phyloP scores from a whole-genome alignment of 1,139 yeast species.

The Geotrichum histeridarum region DNA sequence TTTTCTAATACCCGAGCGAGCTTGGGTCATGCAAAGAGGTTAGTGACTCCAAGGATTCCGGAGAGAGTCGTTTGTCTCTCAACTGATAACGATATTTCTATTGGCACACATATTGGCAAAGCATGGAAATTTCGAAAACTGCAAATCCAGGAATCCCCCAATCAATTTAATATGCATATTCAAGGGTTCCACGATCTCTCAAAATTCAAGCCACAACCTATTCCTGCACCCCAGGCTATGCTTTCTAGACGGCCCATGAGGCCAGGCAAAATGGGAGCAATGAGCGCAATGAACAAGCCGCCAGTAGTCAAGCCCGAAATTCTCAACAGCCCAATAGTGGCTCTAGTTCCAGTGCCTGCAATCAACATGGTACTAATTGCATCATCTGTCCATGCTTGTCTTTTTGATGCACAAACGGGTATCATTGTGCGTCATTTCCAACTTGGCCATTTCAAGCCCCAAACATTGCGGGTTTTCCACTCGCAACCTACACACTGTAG shows the following conservation, averaged over 20 bases:
- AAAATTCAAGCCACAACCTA: conserved; percentile 19
- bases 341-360: conserved; percentile 31
- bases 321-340: conserved; percentile 20
- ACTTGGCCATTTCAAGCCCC: conserved; percentile 60
- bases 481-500: conserved; percentile 83
- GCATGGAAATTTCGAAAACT: conserved; percentile 58
- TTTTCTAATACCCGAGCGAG: conserved; percentile 23
- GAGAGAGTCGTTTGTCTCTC: conserved; percentile 63
- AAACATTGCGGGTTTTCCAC: conserved; percentile 63
- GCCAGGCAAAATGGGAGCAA: conserved; percentile 11
- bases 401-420: conserved; percentile 77
- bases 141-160: conserved; percentile 40
- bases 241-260: conserved; percentile 18
- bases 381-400: conserved; percentile 28
- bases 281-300: neutral
- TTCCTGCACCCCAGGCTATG: conserved; percentile 21
- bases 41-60: conserved; percentile 67
- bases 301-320: conserved; percentile 10
- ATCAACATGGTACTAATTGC: conserved; percentile 32
- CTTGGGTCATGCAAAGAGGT: conserved; percentile 49
- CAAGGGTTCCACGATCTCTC: conserved; percentile 20
- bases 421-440: conserved; percentile 50
- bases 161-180: conserved; percentile 16
- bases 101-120: conserved; percentile 61
- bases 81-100: conserved; percentile 49